Conservation (phyloP, 108 stramenopile genomes). For the Chaetoceros muelleri region DNA sequence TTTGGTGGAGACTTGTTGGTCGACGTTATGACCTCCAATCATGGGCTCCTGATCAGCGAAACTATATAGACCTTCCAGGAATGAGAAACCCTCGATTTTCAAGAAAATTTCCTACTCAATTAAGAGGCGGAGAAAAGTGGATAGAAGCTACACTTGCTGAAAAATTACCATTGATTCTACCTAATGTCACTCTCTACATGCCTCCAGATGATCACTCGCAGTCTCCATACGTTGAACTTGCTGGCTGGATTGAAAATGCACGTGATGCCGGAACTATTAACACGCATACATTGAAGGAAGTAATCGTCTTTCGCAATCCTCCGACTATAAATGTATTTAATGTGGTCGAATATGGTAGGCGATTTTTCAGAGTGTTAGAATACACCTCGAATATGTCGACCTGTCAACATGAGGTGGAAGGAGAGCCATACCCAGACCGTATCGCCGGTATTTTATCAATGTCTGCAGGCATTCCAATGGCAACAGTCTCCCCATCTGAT, state of each 20-base stretch:
- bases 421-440: conserved; percentile 85
- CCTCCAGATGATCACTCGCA: conserved; percentile 64
- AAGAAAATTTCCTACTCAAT: conserved; percentile 65
- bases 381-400: conserved; percentile 87
- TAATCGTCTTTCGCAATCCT: conserved; percentile 89
- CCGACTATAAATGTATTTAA: conserved; percentile 91
- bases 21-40: conserved; percentile 92
- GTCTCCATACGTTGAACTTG: conserved; percentile 74
- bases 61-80: conserved; percentile 75
- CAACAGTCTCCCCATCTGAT: conserved; percentile 61
- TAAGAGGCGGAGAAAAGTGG: conserved; percentile 80
- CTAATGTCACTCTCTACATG: conserved; percentile 82
- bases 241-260: conserved; percentile 86
- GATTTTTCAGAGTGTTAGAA: conserved; percentile 86
- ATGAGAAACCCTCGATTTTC: conserved; percentile 45
- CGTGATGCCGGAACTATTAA: conserved; percentile 26
- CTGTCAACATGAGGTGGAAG: conserved; percentile 83
- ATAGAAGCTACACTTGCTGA: conserved; percentile 80
- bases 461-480: conserved; percentile 85
- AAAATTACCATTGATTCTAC: conserved; percentile 77
- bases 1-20: conserved; percentile 95
- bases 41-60: conserved; percentile 83
- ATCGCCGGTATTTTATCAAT: conserved; percentile 75
- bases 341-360: conserved; percentile 91
- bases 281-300: conserved; percentile 90